Evolutionary conservation across 257 asterid species (phyloP), one percentile per base, ranked within the genome.

Genomic region (Solanum peruvianum): DNA sequence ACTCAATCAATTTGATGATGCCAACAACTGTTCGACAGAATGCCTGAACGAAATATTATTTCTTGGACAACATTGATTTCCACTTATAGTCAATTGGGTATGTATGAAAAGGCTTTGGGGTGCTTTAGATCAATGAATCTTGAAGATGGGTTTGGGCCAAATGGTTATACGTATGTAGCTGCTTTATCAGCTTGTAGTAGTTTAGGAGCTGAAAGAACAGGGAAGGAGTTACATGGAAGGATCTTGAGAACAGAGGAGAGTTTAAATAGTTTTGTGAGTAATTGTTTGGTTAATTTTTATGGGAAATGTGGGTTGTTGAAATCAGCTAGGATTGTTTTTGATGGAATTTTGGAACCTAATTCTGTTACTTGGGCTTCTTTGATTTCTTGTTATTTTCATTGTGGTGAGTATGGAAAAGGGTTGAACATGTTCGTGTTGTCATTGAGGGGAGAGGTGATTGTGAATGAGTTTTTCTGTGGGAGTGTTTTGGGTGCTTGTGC

Each of bases 211-310:
- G 66, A 89, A 86, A 88, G 91, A 78, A 83, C 12, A 44, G 99
- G 98, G 25, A 93, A 92, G 89, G 98, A 95, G 89, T 87, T 96
- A 52, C 99, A 96, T 76, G 96, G 93, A 62, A 93, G 93, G 82
- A 91, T 93, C 45, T 91, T 41, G 81, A 93, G 93, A 89, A 89
- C 75, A 10, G 92, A 87, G 62, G 93, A 90, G 62, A 41, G 72
- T 37, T 82, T 89, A 10, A 94, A 93, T 87, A 89, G 90, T 84
- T 91, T 92, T 69, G 96, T 93, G 52, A 87, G 84, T 85, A 94
- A 93, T 66, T 91, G 90, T 47, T 90, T 96, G 94, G 90, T 95
- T 69, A 95, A 94, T 86, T 92, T 96, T 69, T 96, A 96, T 76
- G 95, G 98, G 49, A 96, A 95, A 92, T 94, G 98, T 84, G 93